Percentiles rank a stretch among this genome's conserved stretches.
Conservation (phyloP, 2,329 filamentous ascomycete genomes). For the Akanthomyces muscarius region DNA sequence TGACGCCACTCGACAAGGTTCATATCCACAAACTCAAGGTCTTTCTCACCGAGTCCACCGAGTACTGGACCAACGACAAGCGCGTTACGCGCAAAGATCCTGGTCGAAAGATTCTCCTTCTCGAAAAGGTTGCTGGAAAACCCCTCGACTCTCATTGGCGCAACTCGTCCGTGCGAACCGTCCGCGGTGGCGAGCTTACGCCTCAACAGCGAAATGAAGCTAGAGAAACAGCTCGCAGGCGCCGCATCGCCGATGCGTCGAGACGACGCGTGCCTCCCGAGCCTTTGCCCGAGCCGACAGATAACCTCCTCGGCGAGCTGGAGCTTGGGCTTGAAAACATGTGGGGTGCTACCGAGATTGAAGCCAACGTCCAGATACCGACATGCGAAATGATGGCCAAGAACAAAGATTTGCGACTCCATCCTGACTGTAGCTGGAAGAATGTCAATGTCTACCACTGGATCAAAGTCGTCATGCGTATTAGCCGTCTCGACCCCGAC, state of each 20-base stretch:
- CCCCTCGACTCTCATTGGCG: constrained; percentile 69
- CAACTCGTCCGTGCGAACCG: constrained; percentile 70
- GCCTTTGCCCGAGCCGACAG: constrained; percentile 48
- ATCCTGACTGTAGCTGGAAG: constrained; percentile 90
- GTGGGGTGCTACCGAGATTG: constrained; percentile 87
- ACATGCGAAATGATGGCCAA: constrained; percentile 83
- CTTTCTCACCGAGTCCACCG: constrained; percentile 82
- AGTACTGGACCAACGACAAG: constrained; percentile 85
- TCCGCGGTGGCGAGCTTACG: constrained; percentile 74
- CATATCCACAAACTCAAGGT: constrained; percentile 92
- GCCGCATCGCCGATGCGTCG: constrained; percentile 53
- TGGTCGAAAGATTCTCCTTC: constrained; percentile 76
- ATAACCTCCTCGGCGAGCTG: constrained; percentile 77
- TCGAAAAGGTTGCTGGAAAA: constrained; percentile 83
- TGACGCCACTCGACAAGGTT: constrained; percentile 88
- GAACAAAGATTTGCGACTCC: constrained; percentile 60
- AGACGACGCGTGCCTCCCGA: constrained; percentile 36
- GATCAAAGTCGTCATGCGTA: constrained; percentile 95
- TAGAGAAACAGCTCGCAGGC: constrained; percentile 41
- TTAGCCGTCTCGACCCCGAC: constrained; percentile 76
- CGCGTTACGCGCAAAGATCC: constrained; percentile 81
- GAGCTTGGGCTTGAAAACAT: constrained; percentile 65
- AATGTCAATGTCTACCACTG: constrained; percentile 93
- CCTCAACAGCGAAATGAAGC: constrained; percentile 45
- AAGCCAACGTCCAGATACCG: constrained; percentile 88